Percentiles rank a stretch among this genome's conserved stretches.
Evolutionary conservation across 352 stramenopile species (phyloP).

Genomic region (Elongisporangium prolatum): DNA sequence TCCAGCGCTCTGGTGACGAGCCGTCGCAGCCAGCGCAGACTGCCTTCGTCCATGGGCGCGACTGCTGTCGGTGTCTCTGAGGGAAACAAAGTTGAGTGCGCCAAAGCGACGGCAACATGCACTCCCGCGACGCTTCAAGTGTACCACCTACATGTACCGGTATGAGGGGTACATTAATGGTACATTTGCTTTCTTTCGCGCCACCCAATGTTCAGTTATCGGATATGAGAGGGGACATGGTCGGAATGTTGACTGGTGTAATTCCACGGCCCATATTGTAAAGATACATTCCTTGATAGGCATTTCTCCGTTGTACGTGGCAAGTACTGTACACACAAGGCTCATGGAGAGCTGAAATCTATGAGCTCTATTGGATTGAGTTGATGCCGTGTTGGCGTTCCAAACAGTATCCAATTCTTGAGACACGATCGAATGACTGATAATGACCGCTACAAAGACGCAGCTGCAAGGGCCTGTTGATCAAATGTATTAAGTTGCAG

Average conservation of each 20-base stretch:
- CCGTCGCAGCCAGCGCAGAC: slow-evolving; percentile 49
- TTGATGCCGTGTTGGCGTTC: no score
- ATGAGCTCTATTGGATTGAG: no score
- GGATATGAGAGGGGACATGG: neutral
- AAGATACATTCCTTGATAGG: no score
- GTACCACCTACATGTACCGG: neutral
- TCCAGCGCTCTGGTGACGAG: slow-evolving; percentile 62
- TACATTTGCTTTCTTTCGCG: neutral
- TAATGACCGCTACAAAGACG: no score
- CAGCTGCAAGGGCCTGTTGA: no score
- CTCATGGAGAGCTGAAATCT: no score
- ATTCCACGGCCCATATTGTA: neutral
- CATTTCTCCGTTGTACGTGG: neutral
- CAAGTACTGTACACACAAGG: no score
- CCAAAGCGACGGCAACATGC: neutral
- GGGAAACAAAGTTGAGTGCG: neutral
- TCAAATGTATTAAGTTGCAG: no score
- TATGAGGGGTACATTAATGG: neutral
- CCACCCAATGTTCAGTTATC: neutral
- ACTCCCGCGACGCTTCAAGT: neutral
- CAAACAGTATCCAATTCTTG: no score
- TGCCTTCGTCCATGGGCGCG: slow-evolving; percentile 43
- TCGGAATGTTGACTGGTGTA: neutral
- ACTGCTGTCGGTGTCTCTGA: neutral
- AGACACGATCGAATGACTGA: no score